phyloP scores from a whole-genome alignment of 495 filamentous ascomycete genomes.

The Hypoxylon lienhwacheense region DNA sequence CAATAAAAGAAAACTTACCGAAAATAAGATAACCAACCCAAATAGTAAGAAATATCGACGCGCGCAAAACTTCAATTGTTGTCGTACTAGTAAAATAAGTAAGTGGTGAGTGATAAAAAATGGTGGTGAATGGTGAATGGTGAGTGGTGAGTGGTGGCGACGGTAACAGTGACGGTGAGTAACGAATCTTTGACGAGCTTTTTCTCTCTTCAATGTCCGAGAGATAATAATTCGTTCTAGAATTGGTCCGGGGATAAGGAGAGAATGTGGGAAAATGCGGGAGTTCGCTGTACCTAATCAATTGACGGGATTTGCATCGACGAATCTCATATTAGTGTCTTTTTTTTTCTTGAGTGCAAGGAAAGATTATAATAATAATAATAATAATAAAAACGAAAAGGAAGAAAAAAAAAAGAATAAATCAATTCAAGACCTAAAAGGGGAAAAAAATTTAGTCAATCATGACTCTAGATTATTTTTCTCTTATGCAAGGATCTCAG shows the following conservation, averaged over 20 bases:
- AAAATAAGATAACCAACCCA: no score
- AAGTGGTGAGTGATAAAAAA: background rate
- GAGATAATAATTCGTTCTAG: slow-evolving; percentile 11
- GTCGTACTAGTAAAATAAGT: slow-evolving; percentile 2
- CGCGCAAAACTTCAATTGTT: background rate
- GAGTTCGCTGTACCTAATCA: slow-evolving; percentile 14
- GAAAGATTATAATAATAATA: no score
- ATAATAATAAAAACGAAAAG: no score
- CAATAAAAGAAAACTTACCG: no score
- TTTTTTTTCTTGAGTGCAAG: no score
- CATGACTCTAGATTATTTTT: slow-evolving; percentile 19
- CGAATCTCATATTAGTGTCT: slow-evolving; percentile 8
- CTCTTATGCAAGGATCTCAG: slow-evolving; percentile 20
- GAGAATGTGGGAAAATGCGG: slow-evolving; percentile 10
- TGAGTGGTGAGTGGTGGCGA: background rate
- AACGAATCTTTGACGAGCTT: background rate
- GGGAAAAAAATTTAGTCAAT: slow-evolving; percentile 28
- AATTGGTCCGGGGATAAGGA: slow-evolving; percentile 9
- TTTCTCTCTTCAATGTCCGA: background rate
- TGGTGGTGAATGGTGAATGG: background rate
- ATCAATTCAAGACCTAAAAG: background rate
- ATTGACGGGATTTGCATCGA: slow-evolving; percentile 16
- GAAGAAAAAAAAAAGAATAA: slow-evolving; percentile 1
- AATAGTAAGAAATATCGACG: background rate
- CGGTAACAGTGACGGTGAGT: slow-evolving; percentile 1